These are phyloP conservation scores for Pisolithus tinctorius DNA, from an alignment of 768 basidiomycete species.

Conservation along the genomic window DNA sequence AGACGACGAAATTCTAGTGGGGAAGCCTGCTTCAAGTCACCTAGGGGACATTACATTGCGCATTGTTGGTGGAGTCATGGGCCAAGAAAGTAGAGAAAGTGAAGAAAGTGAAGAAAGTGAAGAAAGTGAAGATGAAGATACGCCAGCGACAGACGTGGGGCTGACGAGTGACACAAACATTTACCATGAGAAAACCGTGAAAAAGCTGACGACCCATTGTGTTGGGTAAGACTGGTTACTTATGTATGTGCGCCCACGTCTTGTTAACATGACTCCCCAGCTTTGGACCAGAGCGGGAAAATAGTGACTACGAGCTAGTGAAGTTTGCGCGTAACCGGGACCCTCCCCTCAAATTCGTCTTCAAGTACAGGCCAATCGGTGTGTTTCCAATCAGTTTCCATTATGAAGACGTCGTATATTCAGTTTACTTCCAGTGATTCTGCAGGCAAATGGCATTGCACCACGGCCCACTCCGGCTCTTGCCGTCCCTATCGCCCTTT, in stretches of 20 bases:
- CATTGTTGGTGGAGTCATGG: conserved; percentile 1
- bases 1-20: conserved; percentile 17
- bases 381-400: background rate
- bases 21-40: conserved; percentile 1
- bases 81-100: too few species aligned
- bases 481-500: background rate
- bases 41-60: conserved; percentile 12
- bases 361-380: conserved; percentile 15
- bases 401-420: background rate
- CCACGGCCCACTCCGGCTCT: background rate
- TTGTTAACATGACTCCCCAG: conserved; percentile 1
- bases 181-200: conserved; percentile 13
- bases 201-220: conserved; percentile 17
- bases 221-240: conserved; percentile 8
- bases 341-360: conserved; percentile 11
- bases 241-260: background rate
- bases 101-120: too few species aligned
- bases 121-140: too few species aligned
- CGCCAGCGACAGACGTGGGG: too few species aligned
- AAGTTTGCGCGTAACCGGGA: background rate
- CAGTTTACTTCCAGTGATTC: conserved; percentile 5
- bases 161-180: background rate
- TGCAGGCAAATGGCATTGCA: conserved; percentile 16
- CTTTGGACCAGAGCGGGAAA: conserved; percentile 4
- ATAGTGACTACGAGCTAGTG: too few species aligned